Conservation (phyloP, 1,139 yeast species). For the Williopsis jadinii region DNA sequence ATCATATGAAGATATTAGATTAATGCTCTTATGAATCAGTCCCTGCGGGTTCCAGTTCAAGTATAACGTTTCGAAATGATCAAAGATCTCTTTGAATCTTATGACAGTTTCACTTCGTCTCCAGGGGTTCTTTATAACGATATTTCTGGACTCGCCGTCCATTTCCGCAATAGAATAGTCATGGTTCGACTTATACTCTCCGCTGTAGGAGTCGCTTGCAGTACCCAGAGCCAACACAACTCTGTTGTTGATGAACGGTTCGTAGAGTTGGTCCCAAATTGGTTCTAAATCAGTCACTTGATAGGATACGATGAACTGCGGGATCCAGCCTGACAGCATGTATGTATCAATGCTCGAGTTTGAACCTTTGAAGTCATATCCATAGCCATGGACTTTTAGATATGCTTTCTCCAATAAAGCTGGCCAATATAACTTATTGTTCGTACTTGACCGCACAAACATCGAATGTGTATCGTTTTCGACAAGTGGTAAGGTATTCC, state of each 20-base stretch:
- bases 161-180: constrained; percentile 55
- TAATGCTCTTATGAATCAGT: constrained; percentile 27
- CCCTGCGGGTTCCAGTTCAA: constrained; percentile 56
- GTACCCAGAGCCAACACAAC: constrained; percentile 65
- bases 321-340: constrained; percentile 65
- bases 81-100: constrained; percentile 28
- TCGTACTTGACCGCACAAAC: constrained; percentile 35
- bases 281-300: constrained; percentile 21
- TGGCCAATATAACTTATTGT: constrained; percentile 49
- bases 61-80: constrained; percentile 51
- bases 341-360: constrained; percentile 73
- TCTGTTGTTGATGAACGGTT: constrained; percentile 28
- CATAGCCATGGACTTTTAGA: constrained; percentile 47
- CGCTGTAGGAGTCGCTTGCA: constrained; percentile 34
- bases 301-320: constrained; percentile 44
- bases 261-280: constrained; percentile 31
- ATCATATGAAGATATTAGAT: constrained; percentile 30
- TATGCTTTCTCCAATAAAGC: constrained; percentile 74
- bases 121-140: constrained; percentile 48
- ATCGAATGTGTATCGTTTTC: constrained; percentile 12
- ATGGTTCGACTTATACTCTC: constrained; percentile 37
- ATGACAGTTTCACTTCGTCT: constrained; percentile 15
- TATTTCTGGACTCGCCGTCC: constrained; percentile 18
- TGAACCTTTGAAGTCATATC: constrained; percentile 65
- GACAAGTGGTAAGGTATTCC: constrained; percentile 36